Conservation (phyloP, 2,329 filamentous ascomycete species). For the Sporothrix pallida region DNA sequence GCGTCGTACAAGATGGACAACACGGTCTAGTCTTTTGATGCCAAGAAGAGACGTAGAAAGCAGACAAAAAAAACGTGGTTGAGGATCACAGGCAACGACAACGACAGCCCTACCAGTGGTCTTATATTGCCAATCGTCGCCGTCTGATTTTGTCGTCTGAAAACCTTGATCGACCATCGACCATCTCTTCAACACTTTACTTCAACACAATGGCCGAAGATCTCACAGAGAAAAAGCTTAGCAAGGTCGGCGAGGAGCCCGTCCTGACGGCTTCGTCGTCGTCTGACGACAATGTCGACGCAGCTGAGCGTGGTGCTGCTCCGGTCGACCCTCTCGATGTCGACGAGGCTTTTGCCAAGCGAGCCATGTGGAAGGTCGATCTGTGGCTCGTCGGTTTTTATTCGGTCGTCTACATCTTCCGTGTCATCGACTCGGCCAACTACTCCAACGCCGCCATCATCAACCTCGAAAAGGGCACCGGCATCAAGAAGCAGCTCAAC, state of each 20-base stretch:
- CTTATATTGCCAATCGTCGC: slow-evolving; percentile 10
- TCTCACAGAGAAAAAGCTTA: background rate
- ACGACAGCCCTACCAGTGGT: slow-evolving; percentile 7
- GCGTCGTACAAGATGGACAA: background rate
- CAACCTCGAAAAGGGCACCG: slow-evolving; percentile 48
- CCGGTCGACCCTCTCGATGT: background rate
- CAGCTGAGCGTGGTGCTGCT: background rate
- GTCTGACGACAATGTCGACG: background rate
- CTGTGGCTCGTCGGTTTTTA: slow-evolving; percentile 45
- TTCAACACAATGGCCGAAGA: slow-evolving; percentile 1
- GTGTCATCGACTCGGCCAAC: slow-evolving; percentile 49
- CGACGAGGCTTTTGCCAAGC: slow-evolving; percentile 41
- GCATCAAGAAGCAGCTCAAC: slow-evolving; percentile 48
- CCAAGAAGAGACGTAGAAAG: background rate
- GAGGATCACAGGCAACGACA: background rate
- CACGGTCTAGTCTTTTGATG: background rate
- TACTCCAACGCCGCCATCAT: slow-evolving; percentile 51
- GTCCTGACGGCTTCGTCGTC: slow-evolving; percentile 1
- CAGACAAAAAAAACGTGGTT: background rate
- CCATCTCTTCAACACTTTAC: background rate
- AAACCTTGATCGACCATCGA: background rate
- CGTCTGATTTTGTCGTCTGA: too few relatives aligned
- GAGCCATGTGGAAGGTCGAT: slow-evolving; percentile 46
- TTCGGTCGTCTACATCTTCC: slow-evolving; percentile 49
- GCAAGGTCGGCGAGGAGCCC: background rate